Evolutionary conservation across 2,329 filamentous ascomycete species (phyloP).

Genomic region (Knufia petricola): DNA sequence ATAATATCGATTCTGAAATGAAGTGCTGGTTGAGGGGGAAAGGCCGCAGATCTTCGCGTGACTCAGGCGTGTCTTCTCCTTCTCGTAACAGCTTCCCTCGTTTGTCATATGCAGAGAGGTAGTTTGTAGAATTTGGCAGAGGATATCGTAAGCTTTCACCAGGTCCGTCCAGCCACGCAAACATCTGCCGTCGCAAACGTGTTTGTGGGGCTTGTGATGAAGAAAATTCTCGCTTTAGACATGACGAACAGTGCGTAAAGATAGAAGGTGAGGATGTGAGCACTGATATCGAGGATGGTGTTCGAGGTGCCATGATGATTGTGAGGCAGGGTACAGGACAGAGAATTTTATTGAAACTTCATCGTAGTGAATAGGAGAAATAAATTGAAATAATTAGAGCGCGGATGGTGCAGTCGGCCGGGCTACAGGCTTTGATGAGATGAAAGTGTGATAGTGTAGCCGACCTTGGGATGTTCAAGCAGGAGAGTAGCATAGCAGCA

Average conservation of each 20-base stretch:
- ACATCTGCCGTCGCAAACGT: conserved; percentile 46
- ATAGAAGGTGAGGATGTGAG: conserved; percentile 14
- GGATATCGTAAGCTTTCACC: conserved; percentile 41
- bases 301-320: conserved; percentile 18
- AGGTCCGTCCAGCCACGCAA: conserved; percentile 49
- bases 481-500: no score
- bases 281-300: conserved; percentile 13
- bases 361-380: background rate
- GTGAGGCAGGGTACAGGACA: background rate
- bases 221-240: conserved; percentile 19
- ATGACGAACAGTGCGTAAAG: conserved; percentile 22
- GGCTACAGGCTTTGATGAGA: no score
- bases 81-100: conserved; percentile 38
- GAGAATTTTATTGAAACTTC: background rate
- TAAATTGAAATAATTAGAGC: background rate
- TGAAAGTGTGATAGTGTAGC: background rate
- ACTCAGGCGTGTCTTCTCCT: conserved; percentile 1
- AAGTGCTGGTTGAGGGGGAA: conserved; percentile 69
- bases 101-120: conserved; percentile 45
- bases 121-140: conserved; percentile 44
- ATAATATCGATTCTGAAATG: conserved; percentile 61
- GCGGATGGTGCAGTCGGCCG: background rate
- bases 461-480: no score
- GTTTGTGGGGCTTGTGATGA: conserved; percentile 30
- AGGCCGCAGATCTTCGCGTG: conserved; percentile 37